Conservation (phyloP, 2,329 filamentous ascomycete species). For the Paraphoma sp. region DNA sequence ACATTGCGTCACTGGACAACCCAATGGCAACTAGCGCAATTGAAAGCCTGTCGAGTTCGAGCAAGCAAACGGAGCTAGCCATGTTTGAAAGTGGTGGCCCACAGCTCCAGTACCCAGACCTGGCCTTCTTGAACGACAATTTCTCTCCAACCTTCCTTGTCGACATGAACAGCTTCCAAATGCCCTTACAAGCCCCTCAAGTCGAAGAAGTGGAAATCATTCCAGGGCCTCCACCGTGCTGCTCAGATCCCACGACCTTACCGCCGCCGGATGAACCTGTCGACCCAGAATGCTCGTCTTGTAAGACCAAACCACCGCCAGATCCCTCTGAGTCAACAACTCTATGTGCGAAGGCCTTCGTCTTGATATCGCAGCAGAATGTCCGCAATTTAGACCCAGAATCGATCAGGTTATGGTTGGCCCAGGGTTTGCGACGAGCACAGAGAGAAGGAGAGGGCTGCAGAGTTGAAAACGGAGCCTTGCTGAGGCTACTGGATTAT, state of each 20-base stretch:
- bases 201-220: not conserved
- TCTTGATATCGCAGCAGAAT: slow-evolving; percentile 44
- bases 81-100: slow-evolving; percentile 1
- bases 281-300: slow-evolving; percentile 35
- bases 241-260: slow-evolving; percentile 16
- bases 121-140: slow-evolving; percentile 16
- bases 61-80: slow-evolving; percentile 3
- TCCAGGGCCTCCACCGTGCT: slow-evolving; percentile 34
- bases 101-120: slow-evolving; percentile 15
- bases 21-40: not conserved
- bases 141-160: slow-evolving; percentile 3
- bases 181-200: slow-evolving; percentile 3
- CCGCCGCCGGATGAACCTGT: not conserved
- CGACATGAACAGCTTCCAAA: slow-evolving; percentile 2
- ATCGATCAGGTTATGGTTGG: slow-evolving; percentile 41
- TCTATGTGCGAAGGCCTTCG: slow-evolving; percentile 42
- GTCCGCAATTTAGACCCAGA: slow-evolving; percentile 39
- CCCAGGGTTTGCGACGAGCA: slow-evolving; percentile 37
- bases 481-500: slow-evolving; percentile 43
- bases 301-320: slow-evolving; percentile 33
- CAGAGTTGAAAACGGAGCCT: slow-evolving; percentile 42
- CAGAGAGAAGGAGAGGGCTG: slow-evolving; percentile 40
- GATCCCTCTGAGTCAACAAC: slow-evolving; percentile 40
- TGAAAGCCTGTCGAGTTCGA: not conserved
- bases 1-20: not conserved